These are phyloP conservation scores for Toxicodendron radicans DNA, from an alignment of 345 rosid genomes.

Conservation along the genomic window DNA sequence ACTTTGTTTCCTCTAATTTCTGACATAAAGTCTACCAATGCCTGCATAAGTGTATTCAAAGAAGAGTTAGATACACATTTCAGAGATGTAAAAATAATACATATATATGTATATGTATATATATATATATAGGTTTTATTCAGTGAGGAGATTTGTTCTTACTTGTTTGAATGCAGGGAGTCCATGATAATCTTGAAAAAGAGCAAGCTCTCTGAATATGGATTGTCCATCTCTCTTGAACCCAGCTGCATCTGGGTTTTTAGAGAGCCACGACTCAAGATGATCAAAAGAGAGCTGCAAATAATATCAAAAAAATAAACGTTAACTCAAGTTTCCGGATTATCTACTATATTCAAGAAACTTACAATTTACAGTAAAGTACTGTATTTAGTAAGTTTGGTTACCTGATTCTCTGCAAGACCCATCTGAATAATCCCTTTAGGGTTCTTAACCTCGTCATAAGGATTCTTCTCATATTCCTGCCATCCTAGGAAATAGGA, in stretches of 20 bases:
- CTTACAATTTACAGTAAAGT: background rate
- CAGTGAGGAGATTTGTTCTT: slow-evolving; percentile 10
- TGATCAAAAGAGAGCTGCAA: slow-evolving; percentile 68
- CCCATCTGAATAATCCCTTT: slow-evolving; percentile 82
- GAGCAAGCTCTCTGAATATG: slow-evolving; percentile 75
- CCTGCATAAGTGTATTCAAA: slow-evolving; percentile 33
- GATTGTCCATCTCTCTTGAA: slow-evolving; percentile 65
- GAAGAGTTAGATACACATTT: slow-evolving; percentile 3
- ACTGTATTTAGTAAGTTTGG: background rate
- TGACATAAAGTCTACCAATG: slow-evolving; percentile 77
- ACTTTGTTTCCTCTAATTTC: slow-evolving; percentile 80
- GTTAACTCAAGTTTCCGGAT: background rate
- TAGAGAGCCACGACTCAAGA: slow-evolving; percentile 66
- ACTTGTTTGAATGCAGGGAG: slow-evolving; percentile 69
- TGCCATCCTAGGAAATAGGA: slow-evolving; percentile 84
- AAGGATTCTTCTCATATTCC: slow-evolving; percentile 79
- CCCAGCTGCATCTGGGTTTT: slow-evolving; percentile 63
- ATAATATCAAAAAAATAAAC: background rate
- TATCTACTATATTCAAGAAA: background rate
- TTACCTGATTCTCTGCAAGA: slow-evolving; percentile 78
- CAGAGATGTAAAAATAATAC: background rate
- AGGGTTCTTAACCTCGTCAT: slow-evolving; percentile 62
- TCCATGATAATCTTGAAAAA: slow-evolving; percentile 85
- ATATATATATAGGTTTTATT: too few relatives aligned
- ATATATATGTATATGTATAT: too few relatives aligned